These are phyloP conservation scores for Phytopythium oedochilum DNA, from an alignment of 352 stramenopile genomes.

Conservation along the genomic window DNA sequence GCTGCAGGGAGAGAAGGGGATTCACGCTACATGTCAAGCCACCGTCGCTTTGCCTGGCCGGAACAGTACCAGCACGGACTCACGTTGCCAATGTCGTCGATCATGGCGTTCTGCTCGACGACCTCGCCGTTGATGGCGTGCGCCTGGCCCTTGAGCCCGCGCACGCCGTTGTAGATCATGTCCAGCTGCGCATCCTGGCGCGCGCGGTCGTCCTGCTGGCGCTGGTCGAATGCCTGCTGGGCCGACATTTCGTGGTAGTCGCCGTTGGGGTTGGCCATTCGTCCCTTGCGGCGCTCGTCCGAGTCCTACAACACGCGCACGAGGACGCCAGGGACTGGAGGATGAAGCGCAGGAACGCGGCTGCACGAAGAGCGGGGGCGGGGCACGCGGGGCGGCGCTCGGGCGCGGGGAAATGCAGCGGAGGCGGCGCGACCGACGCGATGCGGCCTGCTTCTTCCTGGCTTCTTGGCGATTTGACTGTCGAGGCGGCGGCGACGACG, in stretches of 20 bases:
- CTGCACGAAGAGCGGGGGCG: background rate
- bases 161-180: constrained; percentile 72
- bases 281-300: background rate
- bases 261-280: background rate
- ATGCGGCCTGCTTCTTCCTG: background rate
- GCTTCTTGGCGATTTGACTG: constrained; percentile 1
- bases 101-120: constrained; percentile 76
- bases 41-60: no score
- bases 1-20: constrained; percentile 28
- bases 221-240: constrained; percentile 65
- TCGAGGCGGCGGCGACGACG: background rate
- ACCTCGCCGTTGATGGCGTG: constrained; percentile 84
- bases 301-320: background rate
- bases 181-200: constrained; percentile 72
- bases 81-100: constrained; percentile 75
- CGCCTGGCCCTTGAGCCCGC: constrained; percentile 77
- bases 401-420: background rate
- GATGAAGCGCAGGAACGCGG: background rate
- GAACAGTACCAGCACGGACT: no score
- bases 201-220: constrained; percentile 44
- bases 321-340: background rate
- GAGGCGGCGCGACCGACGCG: background rate
- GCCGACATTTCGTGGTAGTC: constrained; percentile 61
- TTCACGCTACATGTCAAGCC: no score
- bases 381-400: background rate